Evolutionary conservation across 83 land plant genomes (phyloP).

Genomic region (Picea abies): DNA sequence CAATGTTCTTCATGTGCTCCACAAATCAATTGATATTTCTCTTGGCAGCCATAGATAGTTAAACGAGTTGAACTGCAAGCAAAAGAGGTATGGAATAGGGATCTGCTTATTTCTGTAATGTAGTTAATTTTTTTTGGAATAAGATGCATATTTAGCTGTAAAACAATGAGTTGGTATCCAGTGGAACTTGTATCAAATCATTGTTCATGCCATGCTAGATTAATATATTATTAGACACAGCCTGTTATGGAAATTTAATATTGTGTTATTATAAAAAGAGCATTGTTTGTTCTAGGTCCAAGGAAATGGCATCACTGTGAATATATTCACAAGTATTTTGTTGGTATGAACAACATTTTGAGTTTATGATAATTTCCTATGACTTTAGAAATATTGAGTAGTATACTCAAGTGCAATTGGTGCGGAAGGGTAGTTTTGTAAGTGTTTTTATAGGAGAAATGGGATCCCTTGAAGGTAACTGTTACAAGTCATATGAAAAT

Average conservation of each 20-base stretch:
- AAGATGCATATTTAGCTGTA: background rate
- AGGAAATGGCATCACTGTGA: background rate
- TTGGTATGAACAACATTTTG: too few species aligned
- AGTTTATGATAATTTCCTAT: too few species aligned
- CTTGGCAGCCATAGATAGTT: background rate
- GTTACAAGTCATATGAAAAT: background rate
- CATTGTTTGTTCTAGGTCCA: background rate
- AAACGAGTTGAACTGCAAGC: background rate
- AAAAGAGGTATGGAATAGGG: background rate
- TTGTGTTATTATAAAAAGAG: background rate
- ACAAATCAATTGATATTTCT: background rate
- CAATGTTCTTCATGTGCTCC: background rate
- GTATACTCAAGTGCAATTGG: background rate
- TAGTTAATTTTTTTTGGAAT: background rate
- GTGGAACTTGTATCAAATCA: background rate
- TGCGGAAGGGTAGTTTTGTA: background rate
- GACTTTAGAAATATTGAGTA: background rate
- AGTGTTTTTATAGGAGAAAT: background rate
- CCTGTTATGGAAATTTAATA: background rate
- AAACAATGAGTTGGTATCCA: background rate
- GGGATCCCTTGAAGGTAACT: constrained; percentile 1
- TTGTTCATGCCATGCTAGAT: background rate
- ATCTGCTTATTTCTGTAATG: background rate
- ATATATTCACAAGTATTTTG: too few species aligned
- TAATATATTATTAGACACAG: background rate